Evolutionary conservation across 306 rosid genomes (phyloP), one percentile per base, ranked within the genome.

Genomic region (Datisca glomerata): DNA sequence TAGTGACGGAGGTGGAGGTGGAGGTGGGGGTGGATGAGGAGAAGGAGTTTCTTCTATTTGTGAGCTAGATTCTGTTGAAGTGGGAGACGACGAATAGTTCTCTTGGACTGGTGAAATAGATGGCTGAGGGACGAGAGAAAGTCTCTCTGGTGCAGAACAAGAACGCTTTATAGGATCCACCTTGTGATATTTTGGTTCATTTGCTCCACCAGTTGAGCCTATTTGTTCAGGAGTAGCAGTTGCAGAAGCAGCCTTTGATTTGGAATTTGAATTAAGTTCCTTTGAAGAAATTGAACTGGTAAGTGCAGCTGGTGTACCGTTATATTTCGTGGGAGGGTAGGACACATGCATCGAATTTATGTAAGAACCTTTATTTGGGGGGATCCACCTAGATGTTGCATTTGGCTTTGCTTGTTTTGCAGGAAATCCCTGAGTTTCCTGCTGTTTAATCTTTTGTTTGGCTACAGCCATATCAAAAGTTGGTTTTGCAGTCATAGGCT

Each of bases 311-410:
- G 93, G 92, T 40, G 81, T 73, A 51, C 80, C 66, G 24, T 81
- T 77, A 51, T 57, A 60, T 60, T 79, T 84, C 43, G 86, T 51
- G 18, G 95, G 79, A 56, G 96, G 93, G 72, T 89, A 77, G 27
- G 62, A 69, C 21, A 89, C 83, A 21, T 77, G 93, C 93, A 70
- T 74, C 58, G 98, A 83, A 69, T 70, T 76, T 28, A 58, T 44
- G 54, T 71, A 65, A 20, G 86, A 74, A 50, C 80, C 89, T 71
- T 84, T 80, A 67, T 78, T 81, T 29, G 94, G 47, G 38, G 98
- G 81, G 59, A 73, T 70, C 95, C 95, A 89, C 78, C 75, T 70
- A 39, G 86, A 66, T 49, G 60, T 55, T 18, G 83, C 80, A 67
- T 53, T 72, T 23, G 96, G 69, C 69, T 80, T 91, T 40, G 94